phyloP scores from a whole-genome alignment of 495 filamentous ascomycete species.

The Penicillium nucicola region DNA sequence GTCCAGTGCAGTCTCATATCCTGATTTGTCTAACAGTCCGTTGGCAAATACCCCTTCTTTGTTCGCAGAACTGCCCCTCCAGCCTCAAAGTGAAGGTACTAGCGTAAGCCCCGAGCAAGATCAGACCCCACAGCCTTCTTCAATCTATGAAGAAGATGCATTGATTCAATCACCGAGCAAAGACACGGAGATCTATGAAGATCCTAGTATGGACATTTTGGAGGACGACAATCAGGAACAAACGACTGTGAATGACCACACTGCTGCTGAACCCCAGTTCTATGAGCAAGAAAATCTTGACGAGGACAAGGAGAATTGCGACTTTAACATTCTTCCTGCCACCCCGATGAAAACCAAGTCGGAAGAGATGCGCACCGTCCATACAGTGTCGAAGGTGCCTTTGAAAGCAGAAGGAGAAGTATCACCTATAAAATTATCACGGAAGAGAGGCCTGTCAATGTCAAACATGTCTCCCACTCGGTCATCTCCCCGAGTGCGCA shows the following conservation, averaged over 20 bases:
- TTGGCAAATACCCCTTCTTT: slow-evolving; percentile 15
- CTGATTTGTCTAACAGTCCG: slow-evolving; percentile 20
- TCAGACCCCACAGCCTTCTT: background rate
- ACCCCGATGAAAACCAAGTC: slow-evolving; percentile 29
- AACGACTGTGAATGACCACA: background rate
- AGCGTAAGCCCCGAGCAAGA: slow-evolving; percentile 7
- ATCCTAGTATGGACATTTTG: slow-evolving; percentile 2
- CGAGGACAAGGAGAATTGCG: slow-evolving; percentile 35
- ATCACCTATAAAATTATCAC: slow-evolving; percentile 53
- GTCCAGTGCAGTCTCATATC: slow-evolving; percentile 20
- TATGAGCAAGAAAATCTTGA: slow-evolving; percentile 4
- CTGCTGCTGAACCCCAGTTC: slow-evolving; percentile 11
- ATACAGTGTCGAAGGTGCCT: slow-evolving; percentile 75
- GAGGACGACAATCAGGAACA: background rate
- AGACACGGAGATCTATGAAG: slow-evolving; percentile 22
- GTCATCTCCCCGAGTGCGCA: slow-evolving; percentile 32
- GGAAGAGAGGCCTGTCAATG: slow-evolving; percentile 52
- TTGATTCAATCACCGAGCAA: slow-evolving; percentile 12
- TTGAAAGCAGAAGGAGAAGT: slow-evolving; percentile 65
- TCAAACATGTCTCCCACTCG: slow-evolving; percentile 37
- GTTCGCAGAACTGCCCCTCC: slow-evolving; percentile 18
- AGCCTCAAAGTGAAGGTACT: slow-evolving; percentile 6
- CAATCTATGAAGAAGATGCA: background rate
- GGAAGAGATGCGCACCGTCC: slow-evolving; percentile 45
- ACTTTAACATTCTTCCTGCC: slow-evolving; percentile 26